Conservation (phyloP, 129 eudicot genomes). For the Flaveria ramosissima region DNA sequence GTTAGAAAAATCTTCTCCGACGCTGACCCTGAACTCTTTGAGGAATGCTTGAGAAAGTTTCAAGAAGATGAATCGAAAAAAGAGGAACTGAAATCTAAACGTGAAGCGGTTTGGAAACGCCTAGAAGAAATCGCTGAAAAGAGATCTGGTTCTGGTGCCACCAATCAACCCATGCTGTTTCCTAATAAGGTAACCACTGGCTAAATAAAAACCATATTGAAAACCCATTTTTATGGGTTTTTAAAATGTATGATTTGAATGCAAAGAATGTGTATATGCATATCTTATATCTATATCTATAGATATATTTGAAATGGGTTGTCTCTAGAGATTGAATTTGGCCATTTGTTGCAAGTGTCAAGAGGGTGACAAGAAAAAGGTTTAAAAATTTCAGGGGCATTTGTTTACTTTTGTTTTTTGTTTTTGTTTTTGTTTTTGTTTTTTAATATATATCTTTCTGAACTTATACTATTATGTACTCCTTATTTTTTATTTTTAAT, state of each 20-base stretch:
- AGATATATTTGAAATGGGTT: slow-evolving; percentile 37
- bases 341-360: slow-evolving; percentile 37
- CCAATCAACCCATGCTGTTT: slow-evolving; percentile 45
- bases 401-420: slow-evolving; percentile 27
- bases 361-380: slow-evolving; percentile 31
- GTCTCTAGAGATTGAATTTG: slow-evolving; percentile 29
- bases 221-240: slow-evolving; percentile 6
- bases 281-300: slow-evolving; percentile 19
- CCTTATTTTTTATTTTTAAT: slow-evolving; percentile 20
- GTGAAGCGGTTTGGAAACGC: slow-evolving; percentile 72
- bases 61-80: slow-evolving; percentile 63
- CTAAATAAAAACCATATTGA: slow-evolving; percentile 19
- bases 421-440: no score
- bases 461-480: slow-evolving; percentile 21
- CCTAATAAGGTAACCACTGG: slow-evolving; percentile 38
- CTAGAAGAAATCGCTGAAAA: slow-evolving; percentile 67
- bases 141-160: slow-evolving; percentile 40
- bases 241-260: slow-evolving; percentile 23
- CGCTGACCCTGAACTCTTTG: slow-evolving; percentile 63
- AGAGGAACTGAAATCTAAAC: slow-evolving; percentile 51
- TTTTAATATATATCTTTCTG: slow-evolving; percentile 18
- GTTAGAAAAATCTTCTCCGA: slow-evolving; percentile 76
- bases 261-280: slow-evolving; percentile 50
- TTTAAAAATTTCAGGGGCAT: slow-evolving; percentile 18
- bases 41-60: slow-evolving; percentile 68